Evolutionary conservation across 2,329 filamentous ascomycete genomes (phyloP).

Genomic region (Leptoxyphium fumago): DNA sequence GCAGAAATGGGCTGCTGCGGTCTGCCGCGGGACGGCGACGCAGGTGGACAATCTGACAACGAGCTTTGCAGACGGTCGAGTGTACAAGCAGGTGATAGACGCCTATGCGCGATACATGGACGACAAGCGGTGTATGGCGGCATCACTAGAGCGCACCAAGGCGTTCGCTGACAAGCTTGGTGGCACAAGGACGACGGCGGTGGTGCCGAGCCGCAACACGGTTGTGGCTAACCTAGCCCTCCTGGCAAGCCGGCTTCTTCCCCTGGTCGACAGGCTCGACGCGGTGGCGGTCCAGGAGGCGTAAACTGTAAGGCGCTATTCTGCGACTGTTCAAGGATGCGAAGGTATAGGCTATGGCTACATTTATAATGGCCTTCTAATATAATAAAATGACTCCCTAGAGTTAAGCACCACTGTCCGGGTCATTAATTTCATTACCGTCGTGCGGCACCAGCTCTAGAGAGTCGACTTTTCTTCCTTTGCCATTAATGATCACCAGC

Average conservation of each 20-base stretch:
- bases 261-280: no score
- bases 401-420: conserved; percentile 13
- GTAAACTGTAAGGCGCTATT: conserved; percentile 3
- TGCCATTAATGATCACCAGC: conserved; percentile 30
- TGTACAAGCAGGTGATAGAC: conserved; percentile 42
- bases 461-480: conserved; percentile 11
- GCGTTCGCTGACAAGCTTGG: conserved; percentile 32
- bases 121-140: background rate
- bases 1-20: conserved; percentile 39
- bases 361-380: conserved; percentile 28
- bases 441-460: conserved; percentile 30
- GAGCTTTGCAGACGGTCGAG: conserved; percentile 39
- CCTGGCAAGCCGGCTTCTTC: conserved; percentile 39
- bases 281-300: conserved; percentile 2
- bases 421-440: conserved; percentile 19
- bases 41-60: conserved; percentile 41
- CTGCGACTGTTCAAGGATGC: conserved; percentile 19
- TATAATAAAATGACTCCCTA: conserved; percentile 31
- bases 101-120: conserved; percentile 37
- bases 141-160: conserved; percentile 24
- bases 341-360: conserved; percentile 25
- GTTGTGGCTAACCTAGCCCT: conserved; percentile 43
- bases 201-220: conserved; percentile 39
- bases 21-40: conserved; percentile 33
- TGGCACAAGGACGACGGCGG: conserved; percentile 12